Conservation (phyloP, 257 asterid species). For the Ligustrum vulgare region DNA sequence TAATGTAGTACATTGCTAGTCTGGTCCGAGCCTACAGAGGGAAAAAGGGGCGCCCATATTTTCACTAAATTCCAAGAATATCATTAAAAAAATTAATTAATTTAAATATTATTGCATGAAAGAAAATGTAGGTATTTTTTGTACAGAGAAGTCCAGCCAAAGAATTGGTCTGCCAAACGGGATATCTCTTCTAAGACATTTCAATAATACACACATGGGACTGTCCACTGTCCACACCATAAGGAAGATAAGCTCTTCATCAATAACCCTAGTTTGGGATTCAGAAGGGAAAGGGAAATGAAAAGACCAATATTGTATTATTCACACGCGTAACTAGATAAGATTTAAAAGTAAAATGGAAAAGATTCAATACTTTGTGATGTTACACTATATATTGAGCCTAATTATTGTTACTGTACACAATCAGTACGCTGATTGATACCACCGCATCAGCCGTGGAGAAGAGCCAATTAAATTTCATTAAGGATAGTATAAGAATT, state of each 20-base stretch:
- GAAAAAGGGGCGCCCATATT: slow-evolving; percentile 9
- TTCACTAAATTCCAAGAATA: slow-evolving; percentile 24
- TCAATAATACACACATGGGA: slow-evolving; percentile 65
- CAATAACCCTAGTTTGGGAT: neutral
- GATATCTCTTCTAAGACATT: slow-evolving; percentile 35
- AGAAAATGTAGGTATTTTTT: slow-evolving; percentile 21
- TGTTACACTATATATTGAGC: too few relatives aligned
- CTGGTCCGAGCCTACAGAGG: slow-evolving; percentile 10
- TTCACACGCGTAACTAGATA: too few relatives aligned
- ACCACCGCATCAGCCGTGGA: too few relatives aligned
- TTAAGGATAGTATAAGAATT: too few relatives aligned
- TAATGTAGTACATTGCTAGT: neutral
- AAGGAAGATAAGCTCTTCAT: neutral
- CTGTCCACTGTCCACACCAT: slow-evolving; percentile 31
- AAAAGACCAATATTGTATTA: too few relatives aligned
- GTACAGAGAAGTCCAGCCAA: slow-evolving; percentile 48
- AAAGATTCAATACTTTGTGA: too few relatives aligned
- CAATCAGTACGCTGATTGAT: too few relatives aligned
- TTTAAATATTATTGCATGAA: too few relatives aligned
- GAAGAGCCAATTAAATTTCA: too few relatives aligned
- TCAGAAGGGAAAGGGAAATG: neutral
- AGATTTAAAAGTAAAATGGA: neutral
- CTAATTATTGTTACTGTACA: too few relatives aligned
- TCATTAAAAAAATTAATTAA: too few relatives aligned
- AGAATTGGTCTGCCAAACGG: slow-evolving; percentile 41